A percentile compares a stretch with the other conserved stretches of the same genome.
Conservation (phyloP, 352 stramenopile species). For the Globisporangium middletonii region DNA sequence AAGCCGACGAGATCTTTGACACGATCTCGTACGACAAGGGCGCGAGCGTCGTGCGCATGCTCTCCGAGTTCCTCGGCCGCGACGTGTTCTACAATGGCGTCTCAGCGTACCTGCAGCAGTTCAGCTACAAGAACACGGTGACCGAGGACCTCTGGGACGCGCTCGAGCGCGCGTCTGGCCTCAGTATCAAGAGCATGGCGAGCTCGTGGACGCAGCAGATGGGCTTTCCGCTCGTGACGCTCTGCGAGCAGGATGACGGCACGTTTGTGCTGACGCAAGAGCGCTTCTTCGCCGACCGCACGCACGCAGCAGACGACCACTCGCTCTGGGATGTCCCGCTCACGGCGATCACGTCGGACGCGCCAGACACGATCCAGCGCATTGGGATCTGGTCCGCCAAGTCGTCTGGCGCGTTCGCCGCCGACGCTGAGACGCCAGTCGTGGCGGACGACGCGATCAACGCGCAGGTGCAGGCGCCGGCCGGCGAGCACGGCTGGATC, state of each 20-base stretch:
- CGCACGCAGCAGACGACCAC: slow-evolving; percentile 52
- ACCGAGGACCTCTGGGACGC: slow-evolving; percentile 94
- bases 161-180: slow-evolving; percentile 87
- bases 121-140: slow-evolving; percentile 94
- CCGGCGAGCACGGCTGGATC: slow-evolving; percentile 69
- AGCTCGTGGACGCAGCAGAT: slow-evolving; percentile 93
- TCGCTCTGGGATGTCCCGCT: slow-evolving; percentile 88
- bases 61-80: slow-evolving; percentile 61
- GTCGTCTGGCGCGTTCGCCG: slow-evolving; percentile 10
- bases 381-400: slow-evolving; percentile 72
- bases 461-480: slow-evolving; percentile 60
- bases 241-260: slow-evolving; percentile 52
- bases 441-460: slow-evolving; percentile 82
- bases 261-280: slow-evolving; percentile 82
- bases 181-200: slow-evolving; percentile 91
- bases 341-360: slow-evolving; percentile 47
- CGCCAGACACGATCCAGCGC: slow-evolving; percentile 33
- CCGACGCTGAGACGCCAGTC: slow-evolving; percentile 30
- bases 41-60: slow-evolving; percentile 65
- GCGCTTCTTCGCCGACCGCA: slow-evolving; percentile 91
- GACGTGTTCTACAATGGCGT: slow-evolving; percentile 83
- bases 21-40: slow-evolving; percentile 96
- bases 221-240: slow-evolving; percentile 90
- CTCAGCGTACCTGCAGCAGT: slow-evolving; percentile 90
- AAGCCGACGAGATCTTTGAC: slow-evolving; percentile 98